Percentiles rank a stretch among this genome's conserved stretches.
Evolutionary conservation across 768 basidiomycete species (phyloP).

Genomic region (Lactarius vividus): DNA sequence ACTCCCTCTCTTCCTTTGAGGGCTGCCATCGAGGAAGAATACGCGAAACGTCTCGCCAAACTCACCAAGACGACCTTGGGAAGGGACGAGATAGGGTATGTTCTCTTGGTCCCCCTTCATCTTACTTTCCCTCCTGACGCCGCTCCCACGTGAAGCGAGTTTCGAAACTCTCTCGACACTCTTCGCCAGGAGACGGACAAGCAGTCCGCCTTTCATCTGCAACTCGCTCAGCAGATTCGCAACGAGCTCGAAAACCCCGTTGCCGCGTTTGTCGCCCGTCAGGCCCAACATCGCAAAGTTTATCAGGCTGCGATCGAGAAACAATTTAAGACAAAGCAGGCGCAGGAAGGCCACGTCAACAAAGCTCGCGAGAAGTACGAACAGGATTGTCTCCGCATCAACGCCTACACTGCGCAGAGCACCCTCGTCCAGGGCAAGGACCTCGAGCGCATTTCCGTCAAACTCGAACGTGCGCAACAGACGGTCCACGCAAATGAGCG

Average conservation of each 20-base stretch:
- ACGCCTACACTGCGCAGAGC: constrained; percentile 89
- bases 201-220: constrained; percentile 69
- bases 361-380: constrained; percentile 95
- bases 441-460: constrained; percentile 82
- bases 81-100: constrained; percentile 91
- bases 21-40: constrained; percentile 91
- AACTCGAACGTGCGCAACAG: constrained; percentile 84
- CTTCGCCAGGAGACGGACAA: constrained; percentile 81
- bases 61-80: constrained; percentile 76
- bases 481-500: constrained; percentile 89
- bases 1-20: constrained; percentile 41
- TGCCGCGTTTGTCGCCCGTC: constrained; percentile 56
- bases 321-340: constrained; percentile 83
- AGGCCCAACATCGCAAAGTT: constrained; percentile 69
- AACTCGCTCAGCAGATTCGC: constrained; percentile 72
- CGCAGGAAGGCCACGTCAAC: constrained; percentile 79
- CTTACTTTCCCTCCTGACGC: neutral
- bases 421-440: constrained; percentile 92
- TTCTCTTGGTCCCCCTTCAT: neutral
- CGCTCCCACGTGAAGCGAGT: constrained; percentile 51
- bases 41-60: constrained; percentile 79
- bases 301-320: constrained; percentile 82
- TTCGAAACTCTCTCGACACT: constrained; percentile 77
- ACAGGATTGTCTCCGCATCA: constrained; percentile 87
- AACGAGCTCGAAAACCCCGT: constrained; percentile 70